Percentiles rank a stretch among this genome's conserved stretches.
These are phyloP conservation scores for Mortierella sp. DNA, from an alignment of 371 early-diverging fungal species.

Conservation along the genomic window DNA sequence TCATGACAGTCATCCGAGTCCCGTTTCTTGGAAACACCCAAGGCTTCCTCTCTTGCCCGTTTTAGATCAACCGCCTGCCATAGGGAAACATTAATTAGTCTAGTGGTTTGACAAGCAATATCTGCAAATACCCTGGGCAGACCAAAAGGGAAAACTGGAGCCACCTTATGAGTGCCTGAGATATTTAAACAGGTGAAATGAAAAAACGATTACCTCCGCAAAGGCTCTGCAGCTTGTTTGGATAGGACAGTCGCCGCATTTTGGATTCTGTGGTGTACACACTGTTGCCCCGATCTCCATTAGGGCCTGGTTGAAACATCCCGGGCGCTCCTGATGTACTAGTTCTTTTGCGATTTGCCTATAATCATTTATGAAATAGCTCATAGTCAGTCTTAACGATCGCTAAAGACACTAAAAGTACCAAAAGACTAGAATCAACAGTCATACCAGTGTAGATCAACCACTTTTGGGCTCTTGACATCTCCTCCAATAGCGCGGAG, in stretches of 20 bases:
- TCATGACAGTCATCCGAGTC: background rate
- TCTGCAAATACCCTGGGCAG: background rate
- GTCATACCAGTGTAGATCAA: conserved; percentile 70
- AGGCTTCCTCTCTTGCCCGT: conserved; percentile 37
- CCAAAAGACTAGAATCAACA: background rate
- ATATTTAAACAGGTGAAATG: no score
- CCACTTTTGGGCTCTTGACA: conserved; percentile 67
- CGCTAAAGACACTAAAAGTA: background rate
- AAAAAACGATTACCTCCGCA: conserved; percentile 59
- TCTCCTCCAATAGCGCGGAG: conserved; percentile 78
- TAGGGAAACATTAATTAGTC: conserved; percentile 36
- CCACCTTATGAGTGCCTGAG: no score
- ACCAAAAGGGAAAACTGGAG: background rate
- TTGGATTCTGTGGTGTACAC: conserved; percentile 80
- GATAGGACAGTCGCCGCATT: conserved; percentile 75
- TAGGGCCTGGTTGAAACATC: conserved; percentile 85
- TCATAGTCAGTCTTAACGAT: background rate
- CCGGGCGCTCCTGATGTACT: conserved; percentile 68
- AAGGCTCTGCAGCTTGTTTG: conserved; percentile 66
- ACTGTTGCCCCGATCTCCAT: conserved; percentile 89
- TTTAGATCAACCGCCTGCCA: conserved; percentile 14
- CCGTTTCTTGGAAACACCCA: conserved; percentile 7
- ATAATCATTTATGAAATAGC: background rate
- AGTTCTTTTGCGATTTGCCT: conserved; percentile 71
- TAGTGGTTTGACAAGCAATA: background rate